Conservation (phyloP, 2,329 filamentous ascomycete species). For the Exophiala calicioides region DNA sequence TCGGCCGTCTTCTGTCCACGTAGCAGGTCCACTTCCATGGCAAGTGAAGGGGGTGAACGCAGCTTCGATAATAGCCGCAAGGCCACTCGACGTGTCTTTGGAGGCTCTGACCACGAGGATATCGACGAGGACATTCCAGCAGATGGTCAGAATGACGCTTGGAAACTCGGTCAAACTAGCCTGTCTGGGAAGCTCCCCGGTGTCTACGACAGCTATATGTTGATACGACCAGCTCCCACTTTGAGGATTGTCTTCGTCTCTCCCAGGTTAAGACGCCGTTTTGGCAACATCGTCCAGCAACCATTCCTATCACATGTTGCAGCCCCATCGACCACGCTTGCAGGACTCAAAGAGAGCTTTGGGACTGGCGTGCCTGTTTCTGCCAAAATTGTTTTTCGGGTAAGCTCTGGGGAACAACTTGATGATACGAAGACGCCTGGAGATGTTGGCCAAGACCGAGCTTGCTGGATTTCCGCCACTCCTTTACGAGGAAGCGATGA, state of each 20-base stretch:
- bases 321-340: constrained; percentile 40
- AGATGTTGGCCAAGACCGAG: constrained; percentile 17
- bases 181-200: constrained; percentile 35
- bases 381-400: constrained; percentile 46
- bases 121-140: constrained; percentile 10
- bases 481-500: constrained; percentile 46
- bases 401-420: constrained; percentile 17
- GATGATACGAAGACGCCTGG: constrained; percentile 24
- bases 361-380: constrained; percentile 43
- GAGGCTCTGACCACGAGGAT: constrained; percentile 16
- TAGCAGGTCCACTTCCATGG: constrained; percentile 25
- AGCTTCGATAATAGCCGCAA: constrained; percentile 18
- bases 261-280: constrained; percentile 33
- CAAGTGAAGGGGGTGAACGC: constrained; percentile 29
- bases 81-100: constrained; percentile 17
- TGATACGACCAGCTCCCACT: constrained; percentile 34
- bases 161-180: constrained; percentile 26
- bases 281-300: constrained; percentile 38
- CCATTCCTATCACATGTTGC: constrained; percentile 47
- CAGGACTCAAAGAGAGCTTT: constrained; percentile 43
- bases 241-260: constrained; percentile 39
- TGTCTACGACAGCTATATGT: constrained; percentile 37
- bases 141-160: constrained; percentile 12
- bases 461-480: constrained; percentile 49
- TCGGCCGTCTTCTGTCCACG: constrained; percentile 30